Base-by-base conservation (phyloP, 2,329 filamentous ascomycete genomes). In the Fusarium poae region DNA sequence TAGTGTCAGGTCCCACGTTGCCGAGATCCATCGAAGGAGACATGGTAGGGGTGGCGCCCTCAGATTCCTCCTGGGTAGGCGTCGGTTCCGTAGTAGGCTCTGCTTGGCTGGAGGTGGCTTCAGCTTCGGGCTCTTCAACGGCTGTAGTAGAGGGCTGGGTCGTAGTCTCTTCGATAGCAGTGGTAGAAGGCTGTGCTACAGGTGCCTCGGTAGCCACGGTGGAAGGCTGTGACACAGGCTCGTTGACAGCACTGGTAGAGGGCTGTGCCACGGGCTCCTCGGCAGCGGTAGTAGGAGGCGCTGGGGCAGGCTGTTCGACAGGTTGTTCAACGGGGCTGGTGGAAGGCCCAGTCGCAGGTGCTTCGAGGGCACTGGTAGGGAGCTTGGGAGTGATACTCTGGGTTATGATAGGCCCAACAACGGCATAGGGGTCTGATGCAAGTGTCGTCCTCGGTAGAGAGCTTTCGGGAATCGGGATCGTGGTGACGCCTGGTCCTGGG, bases 361-460 rank as follows among this genome's bases (percentile, higher is more conserved):
- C 23, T 20, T 39, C 23, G 12, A 10, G 39, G 15, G 23, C 35
- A 25, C 57, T 54, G 16, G 45, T 44, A 20, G 42, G 57, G 12
- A 27, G 23, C 30, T 62, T 52, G 35, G 65, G 52, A 12, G 43
- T 50, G 30, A 44, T 51, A 10, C 50, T 45, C 42, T 50, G 39
- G 34, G 49, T 50, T 8, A 20, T 37, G 13, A 53, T 37, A 10
- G 66, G 46, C 7, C 64, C 56, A 8, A 37, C n/a, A n/a, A 61
- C 46, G 8, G 59, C 57, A 11, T 70, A 50, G 15, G 73, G 73
- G 21, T 74, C 65, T 2, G 21, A 32, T 39, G 35, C 39, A 30
- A 74, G 63, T n/a, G 75, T 78, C 9, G 77, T 78, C n/a, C 53
- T 76, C 18, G 77, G 75, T 44, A 76, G 59, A 3, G 59, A 57